Percentiles rank a stretch among this genome's conserved stretches.
phyloP scores from a whole-genome alignment of 2,329 filamentous ascomycete genomes.

The Cyanodermella asteris region DNA sequence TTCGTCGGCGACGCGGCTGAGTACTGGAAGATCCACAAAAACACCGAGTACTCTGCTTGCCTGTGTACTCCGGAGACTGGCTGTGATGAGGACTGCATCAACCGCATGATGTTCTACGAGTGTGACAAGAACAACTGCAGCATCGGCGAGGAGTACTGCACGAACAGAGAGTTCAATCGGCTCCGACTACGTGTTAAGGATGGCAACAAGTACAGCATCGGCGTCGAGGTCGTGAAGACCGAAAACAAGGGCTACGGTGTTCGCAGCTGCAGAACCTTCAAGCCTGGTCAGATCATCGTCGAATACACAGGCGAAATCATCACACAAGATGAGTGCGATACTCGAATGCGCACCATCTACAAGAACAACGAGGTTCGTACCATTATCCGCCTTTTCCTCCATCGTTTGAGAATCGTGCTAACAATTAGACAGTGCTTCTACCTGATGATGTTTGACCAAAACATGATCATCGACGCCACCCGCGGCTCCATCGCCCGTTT shows the following conservation, averaged over 20 bases:
- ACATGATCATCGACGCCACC: conserved; percentile 95
- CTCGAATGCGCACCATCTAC: conserved; percentile 81
- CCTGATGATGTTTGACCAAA: conserved; percentile 94
- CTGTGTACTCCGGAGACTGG: conserved; percentile 57
- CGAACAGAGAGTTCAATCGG: conserved; percentile 71
- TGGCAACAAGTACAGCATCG: conserved; percentile 72
- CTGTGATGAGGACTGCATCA: conserved; percentile 79
- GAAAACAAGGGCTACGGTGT: conserved; percentile 75
- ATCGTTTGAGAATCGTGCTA: background rate
- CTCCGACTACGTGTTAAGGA: conserved; percentile 52
- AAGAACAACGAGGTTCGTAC: conserved; percentile 66
- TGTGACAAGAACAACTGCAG: conserved; percentile 82
- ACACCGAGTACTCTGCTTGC: conserved; percentile 54
- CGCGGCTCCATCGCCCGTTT: conserved; percentile 91
- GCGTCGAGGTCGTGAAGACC: conserved; percentile 89
- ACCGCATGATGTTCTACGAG: conserved; percentile 92
- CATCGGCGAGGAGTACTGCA: conserved; percentile 49
- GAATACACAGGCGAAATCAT: conserved; percentile 98
- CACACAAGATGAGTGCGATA: conserved; percentile 78
- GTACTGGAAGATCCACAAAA: conserved; percentile 60
- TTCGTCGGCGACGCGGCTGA: conserved; percentile 68
- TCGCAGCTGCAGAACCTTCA: conserved; percentile 70
- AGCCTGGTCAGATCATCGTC: conserved; percentile 84
- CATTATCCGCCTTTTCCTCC: background rate
- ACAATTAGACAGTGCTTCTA: conserved; percentile 57